Evolutionary conservation across 2,329 filamentous ascomycete genomes (phyloP), one percentile per base, ranked within the genome.

Genomic region (Penicillium sp.): DNA sequence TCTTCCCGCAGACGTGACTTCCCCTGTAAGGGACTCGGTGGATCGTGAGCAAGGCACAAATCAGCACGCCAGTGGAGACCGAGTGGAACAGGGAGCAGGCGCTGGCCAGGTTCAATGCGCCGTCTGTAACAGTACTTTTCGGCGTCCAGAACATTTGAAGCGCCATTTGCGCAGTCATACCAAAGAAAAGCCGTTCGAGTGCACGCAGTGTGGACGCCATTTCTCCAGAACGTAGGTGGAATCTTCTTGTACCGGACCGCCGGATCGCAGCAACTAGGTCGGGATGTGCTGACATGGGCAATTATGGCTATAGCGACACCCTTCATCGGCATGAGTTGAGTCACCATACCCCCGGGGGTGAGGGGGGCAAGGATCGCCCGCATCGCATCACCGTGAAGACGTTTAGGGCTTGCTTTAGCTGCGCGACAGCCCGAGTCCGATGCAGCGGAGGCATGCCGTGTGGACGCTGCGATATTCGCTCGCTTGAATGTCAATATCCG

Each of bases 351-450:
- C 64, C 70, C 22, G 75, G 69, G n/a, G 67, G 60, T 4, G 70
- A 74, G 34, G 72, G 71, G 0, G 71, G 72, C 17, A 71, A 72
- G 48, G 72, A 75, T 48, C 72, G 71, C 7, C 67, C 73, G 5
- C 76, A 78, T 55, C 71, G 76, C 3, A 78, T 78, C 54, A 78
- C 75, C 1, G 72, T 76, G 54, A 77, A 76, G 54, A 78, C 76
- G 3, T 78, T 78, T 53, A 70, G 76, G 41, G 76, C 76, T 3
- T 78, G 76, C 54, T 76, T 69, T 55, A 71, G 73, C 57, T 78
- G 76, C 51, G 76, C 76, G 31, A 68, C 71, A 12, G 76, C 76
- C 35, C 69, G 76, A 65, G 76, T 77, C 3, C 67, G 76, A 60
- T 78, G 76, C 59, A 76, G 74, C 55, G 76, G 76, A 5, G 74